Percentiles rank a stretch among this genome's conserved stretches.
Conservation (phyloP, 1,284 basidiomycete genomes). For the Melampsora occidentalis region DNA sequence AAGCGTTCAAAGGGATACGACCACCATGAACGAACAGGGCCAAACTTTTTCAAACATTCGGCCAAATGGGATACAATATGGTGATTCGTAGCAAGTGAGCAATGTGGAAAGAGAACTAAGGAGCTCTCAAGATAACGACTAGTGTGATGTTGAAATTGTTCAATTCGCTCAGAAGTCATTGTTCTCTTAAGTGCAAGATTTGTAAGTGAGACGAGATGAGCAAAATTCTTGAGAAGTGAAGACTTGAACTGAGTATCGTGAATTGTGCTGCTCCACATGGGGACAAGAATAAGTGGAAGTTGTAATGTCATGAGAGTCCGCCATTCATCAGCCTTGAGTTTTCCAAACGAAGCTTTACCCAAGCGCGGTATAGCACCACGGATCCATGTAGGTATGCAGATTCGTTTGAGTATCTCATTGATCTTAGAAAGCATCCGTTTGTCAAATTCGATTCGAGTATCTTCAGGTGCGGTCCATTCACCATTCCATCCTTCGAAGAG, state of each 20-base stretch:
- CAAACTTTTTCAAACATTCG: conserved; percentile 23
- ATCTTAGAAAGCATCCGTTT: neutral
- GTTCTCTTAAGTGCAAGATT: conserved; percentile 4
- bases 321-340: conserved; percentile 34
- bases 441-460: conserved; percentile 3
- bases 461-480: neutral
- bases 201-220: conserved; percentile 8
- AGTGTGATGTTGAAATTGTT: conserved; percentile 4
- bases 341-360: conserved; percentile 33
- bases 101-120: conserved; percentile 13
- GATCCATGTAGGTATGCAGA: conserved; percentile 28
- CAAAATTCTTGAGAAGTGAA: conserved; percentile 31
- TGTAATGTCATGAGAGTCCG: conserved; percentile 17
- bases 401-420: neutral
- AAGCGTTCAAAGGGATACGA: neutral
- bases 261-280: neutral
- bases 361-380: conserved; percentile 17
- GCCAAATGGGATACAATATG: conserved; percentile 12
- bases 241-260: neutral
- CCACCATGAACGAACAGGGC: conserved; percentile 10
- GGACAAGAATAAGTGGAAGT: conserved; percentile 15
- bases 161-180: neutral
- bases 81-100: neutral
- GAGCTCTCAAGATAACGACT: neutral
- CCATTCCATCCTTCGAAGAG: conserved; percentile 23